Evolutionary conservation across 768 basidiomycete species (phyloP), one percentile per base, ranked within the genome.

Genomic region (Amanita rubescens): DNA sequence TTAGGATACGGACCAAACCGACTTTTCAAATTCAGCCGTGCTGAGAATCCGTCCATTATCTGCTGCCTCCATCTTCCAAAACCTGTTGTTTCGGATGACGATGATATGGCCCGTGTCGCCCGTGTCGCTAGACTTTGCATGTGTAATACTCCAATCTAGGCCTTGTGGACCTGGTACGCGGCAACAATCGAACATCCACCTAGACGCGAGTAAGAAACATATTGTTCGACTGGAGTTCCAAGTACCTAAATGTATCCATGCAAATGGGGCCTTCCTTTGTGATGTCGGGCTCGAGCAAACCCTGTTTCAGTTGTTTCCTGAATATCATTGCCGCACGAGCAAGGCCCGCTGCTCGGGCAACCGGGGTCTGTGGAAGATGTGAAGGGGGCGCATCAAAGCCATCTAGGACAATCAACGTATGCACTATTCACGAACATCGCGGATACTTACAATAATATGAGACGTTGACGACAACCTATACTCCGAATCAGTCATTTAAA

Each of bases 121-220:
- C 5, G 59, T 57, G 35, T 85, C 83, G 15, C 74, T 76, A 9
- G 69, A 65, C 48, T 78, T 71, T 0, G 88, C 82, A 57, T 88
- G 80, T 14, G 83, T 81, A 17, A 84, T 69, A 57, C 84, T 82
- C 80, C 89, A 89, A 64, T 97, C 94, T 3, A 82, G 68, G 15
- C 87, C 85, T 42, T 85, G 76, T 9, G 72, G 66, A 1, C 87
- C 86, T 2, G 90, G 90, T 17, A 93, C 73, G 52, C 90, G 86
- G 58, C 81, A 89, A 65, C 89, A 90, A 64, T 93, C 90, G 59
- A 93, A 93, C 90, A 93, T 91, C 90, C 90, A 93, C 47, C 88
- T 89, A 50, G 44, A 32, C 22, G 17, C 20, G 39, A 19, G 25
- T 62, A 12, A 59, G 42, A 14, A 27, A 22, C 8, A n/a, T 24